Percentiles rank a stretch among this genome's conserved stretches.
Conservation (phyloP, 2,329 filamentous ascomycete genomes). For the Phialemonium atrogriseum region DNA sequence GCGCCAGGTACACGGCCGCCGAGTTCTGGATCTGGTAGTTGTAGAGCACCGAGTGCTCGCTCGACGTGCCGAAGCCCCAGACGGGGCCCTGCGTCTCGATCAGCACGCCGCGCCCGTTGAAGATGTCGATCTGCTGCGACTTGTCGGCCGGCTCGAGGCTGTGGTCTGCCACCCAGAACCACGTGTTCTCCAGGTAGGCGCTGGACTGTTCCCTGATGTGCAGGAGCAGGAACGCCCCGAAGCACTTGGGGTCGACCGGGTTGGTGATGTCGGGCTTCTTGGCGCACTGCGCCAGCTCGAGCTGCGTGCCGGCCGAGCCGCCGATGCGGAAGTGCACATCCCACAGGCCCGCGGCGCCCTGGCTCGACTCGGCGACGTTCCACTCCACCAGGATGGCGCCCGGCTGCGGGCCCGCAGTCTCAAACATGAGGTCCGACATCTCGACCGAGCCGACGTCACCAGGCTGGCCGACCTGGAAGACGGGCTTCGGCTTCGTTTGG, state of each 20-base stretch:
- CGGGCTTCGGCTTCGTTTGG: conserved; percentile 66
- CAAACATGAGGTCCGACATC: conserved; percentile 80
- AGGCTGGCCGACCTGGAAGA: conserved; percentile 73
- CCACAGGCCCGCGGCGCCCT: conserved; percentile 76
- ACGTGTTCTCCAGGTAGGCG: conserved; percentile 80
- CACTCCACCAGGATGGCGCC: conserved; percentile 89
- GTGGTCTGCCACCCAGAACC: conserved; percentile 88
- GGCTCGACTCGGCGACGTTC: conserved; percentile 64
- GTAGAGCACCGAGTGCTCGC: conserved; percentile 59
- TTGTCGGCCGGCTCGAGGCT: conserved; percentile 69
- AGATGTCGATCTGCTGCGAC: conserved; percentile 65
- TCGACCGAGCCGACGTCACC: conserved; percentile 76
- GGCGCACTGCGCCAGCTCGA: conserved; percentile 71
- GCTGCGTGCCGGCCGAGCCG: conserved; percentile 72
- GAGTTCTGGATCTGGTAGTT: conserved; percentile 82
- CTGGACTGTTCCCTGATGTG: conserved; percentile 56
- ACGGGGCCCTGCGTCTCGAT: conserved; percentile 70
- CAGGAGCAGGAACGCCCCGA: conserved; percentile 64
- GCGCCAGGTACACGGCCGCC: conserved; percentile 69
- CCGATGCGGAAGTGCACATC: conserved; percentile 94
- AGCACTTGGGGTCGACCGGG: conserved; percentile 56
- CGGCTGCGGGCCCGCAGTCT: conserved; percentile 73
- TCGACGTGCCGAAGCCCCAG: conserved; percentile 75
- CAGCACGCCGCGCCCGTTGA: conserved; percentile 76
- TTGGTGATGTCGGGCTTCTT: conserved; percentile 63